Percentiles rank a stretch among this genome's conserved stretches.
phyloP scores from a whole-genome alignment of 1,139 yeast genomes.

The Pichia kudriavzevii region DNA sequence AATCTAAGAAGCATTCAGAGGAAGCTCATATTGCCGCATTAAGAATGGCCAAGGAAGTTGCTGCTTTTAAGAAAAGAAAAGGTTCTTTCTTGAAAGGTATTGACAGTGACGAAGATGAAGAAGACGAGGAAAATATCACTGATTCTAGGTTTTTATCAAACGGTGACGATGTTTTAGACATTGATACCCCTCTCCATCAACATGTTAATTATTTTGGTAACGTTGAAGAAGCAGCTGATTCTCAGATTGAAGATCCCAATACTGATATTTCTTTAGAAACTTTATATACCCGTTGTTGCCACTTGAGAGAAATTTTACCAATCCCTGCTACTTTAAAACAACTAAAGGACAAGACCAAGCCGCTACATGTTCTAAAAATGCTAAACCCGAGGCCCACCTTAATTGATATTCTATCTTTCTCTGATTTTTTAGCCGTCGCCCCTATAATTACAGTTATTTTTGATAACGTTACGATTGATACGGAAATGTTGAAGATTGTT shows the following conservation, averaged over 20 bases:
- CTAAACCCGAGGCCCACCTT: constrained; percentile 87
- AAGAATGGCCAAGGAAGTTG: constrained; percentile 59
- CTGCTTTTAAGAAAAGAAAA: constrained; percentile 33
- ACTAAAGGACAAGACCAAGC: constrained; percentile 65
- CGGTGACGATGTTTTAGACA: constrained; percentile 29
- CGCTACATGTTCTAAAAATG: constrained; percentile 68
- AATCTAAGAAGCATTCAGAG: constrained; percentile 63
- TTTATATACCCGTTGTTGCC: constrained; percentile 80
- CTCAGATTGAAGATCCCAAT: not conserved
- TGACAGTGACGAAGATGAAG: constrained; percentile 25
- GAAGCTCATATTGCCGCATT: constrained; percentile 70
- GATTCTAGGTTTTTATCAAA: constrained; percentile 4
- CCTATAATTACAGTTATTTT: constrained; percentile 74
- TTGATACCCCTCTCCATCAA: constrained; percentile 58
- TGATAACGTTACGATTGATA: constrained; percentile 73
- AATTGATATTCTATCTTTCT: constrained; percentile 79
- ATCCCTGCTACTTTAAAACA: constrained; percentile 80
- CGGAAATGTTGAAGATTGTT: constrained; percentile 71
- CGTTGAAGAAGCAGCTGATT: constrained; percentile 9
- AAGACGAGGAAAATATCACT: constrained; percentile 22
- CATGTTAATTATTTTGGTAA: constrained; percentile 54
- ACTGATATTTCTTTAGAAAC: constrained; percentile 46
- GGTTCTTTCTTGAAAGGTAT: constrained; percentile 17
- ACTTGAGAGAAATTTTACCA: constrained; percentile 83
- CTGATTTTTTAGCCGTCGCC: constrained; percentile 79